phyloP scores from a whole-genome alignment of 1,139 yeast genomes.

The Yamadazyma atmosphaerica region DNA sequence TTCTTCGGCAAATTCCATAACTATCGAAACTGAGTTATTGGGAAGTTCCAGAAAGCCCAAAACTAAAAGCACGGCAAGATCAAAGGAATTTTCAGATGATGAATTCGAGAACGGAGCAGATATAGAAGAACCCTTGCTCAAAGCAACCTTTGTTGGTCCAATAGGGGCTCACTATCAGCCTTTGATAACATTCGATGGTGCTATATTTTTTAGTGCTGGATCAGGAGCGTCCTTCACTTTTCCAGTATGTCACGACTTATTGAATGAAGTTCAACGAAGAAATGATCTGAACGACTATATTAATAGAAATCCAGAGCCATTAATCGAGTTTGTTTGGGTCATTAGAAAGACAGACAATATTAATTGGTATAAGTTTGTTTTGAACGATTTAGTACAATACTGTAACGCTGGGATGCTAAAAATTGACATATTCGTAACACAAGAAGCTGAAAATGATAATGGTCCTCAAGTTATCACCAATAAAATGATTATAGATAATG shows the following conservation, averaged over 20 bases:
- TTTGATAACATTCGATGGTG: slow-evolving; percentile 40
- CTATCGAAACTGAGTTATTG: slow-evolving; percentile 16
- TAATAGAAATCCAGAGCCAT: slow-evolving; percentile 30
- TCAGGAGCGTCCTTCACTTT: slow-evolving; percentile 48
- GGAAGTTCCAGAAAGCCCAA: slow-evolving; percentile 5
- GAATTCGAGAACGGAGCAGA: slow-evolving; percentile 7
- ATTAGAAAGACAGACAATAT: slow-evolving; percentile 26
- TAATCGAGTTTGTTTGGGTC: slow-evolving; percentile 37
- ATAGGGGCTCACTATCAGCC: slow-evolving; percentile 45
- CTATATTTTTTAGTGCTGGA: slow-evolving; percentile 45
- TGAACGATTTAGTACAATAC: slow-evolving; percentile 28
- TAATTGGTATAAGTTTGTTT: slow-evolving; percentile 37
- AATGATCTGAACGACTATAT: slow-evolving; percentile 31
- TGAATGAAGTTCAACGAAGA: slow-evolving; percentile 24
- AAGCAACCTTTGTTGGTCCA: slow-evolving; percentile 44
- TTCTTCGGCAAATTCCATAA: slow-evolving; percentile 6
- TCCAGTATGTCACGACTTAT: slow-evolving; percentile 44
- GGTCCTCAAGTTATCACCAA: neutral
- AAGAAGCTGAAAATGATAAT: slow-evolving; percentile 4
- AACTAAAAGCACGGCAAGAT: no score
- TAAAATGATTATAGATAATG: neutral
- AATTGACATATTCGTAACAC: slow-evolving; percentile 22
- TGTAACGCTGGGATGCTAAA: slow-evolving; percentile 24
- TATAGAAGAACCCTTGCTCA: slow-evolving; percentile 23
- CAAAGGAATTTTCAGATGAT: no score